Conservation (phyloP, 1,139 yeast genomes). For the Yamadazyma oceani region DNA sequence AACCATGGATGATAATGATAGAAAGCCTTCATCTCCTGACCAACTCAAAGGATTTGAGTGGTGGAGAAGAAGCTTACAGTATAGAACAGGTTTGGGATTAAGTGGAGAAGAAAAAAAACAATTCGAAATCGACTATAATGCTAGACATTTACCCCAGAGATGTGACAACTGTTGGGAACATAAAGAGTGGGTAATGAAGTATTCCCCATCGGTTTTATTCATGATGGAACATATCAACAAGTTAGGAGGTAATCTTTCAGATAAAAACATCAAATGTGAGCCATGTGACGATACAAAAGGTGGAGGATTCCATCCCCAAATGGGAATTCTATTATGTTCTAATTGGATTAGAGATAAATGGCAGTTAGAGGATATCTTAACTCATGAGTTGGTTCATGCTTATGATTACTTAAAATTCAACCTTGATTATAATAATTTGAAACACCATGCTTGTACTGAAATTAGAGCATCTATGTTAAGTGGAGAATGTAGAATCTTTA, state of each 20-base stretch:
- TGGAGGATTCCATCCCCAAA: constrained; percentile 91
- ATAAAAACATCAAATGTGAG: constrained; percentile 68
- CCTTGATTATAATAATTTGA: constrained; percentile 77
- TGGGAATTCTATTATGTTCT: constrained; percentile 85
- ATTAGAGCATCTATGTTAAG: constrained; percentile 89
- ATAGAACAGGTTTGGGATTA: constrained; percentile 72
- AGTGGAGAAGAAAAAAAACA: constrained; percentile 51
- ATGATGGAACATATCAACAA: constrained; percentile 83
- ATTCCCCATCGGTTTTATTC: constrained; percentile 84
- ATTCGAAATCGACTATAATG: constrained; percentile 57
- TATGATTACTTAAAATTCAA: constrained; percentile 88
- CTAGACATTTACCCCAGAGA: constrained; percentile 46
- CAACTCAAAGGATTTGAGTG: constrained; percentile 60
- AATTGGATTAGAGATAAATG: constrained; percentile 75
- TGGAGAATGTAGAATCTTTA: constrained; percentile 93
- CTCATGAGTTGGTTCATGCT: constrained; percentile 93
- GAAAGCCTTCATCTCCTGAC: constrained; percentile 23
- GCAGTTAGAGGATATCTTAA: constrained; percentile 85
- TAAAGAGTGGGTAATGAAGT: constrained; percentile 74
- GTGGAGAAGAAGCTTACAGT: constrained; percentile 77
- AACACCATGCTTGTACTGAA: constrained; percentile 97
- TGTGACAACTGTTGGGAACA: constrained; percentile 71
- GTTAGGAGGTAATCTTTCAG: constrained; percentile 53
- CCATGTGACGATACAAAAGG: constrained; percentile 84
- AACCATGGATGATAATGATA: background rate